Evolutionary conservation across 2,329 filamentous ascomycete genomes (phyloP), one percentile per base, ranked within the genome.

Genomic region (Aspergillus terreus): DNA sequence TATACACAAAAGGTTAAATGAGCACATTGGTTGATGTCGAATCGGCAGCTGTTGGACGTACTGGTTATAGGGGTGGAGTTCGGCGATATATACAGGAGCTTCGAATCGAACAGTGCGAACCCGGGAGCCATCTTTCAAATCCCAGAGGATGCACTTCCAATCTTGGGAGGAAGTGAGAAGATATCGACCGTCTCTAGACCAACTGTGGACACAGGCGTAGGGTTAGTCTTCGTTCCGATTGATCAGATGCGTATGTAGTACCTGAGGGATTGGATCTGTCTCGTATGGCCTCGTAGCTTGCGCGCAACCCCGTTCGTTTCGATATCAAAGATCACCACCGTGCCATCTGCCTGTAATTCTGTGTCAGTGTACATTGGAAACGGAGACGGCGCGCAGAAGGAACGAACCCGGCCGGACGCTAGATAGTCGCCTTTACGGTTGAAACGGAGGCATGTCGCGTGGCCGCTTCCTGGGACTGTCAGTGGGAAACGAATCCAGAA

Each of bases 91-190:
- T 32, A 96, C 89, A 0, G 92, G 91, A 3, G 92, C 90, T 59
- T 92, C 86, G 65, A 99, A 96, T 59, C 91, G 88, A 62, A 96
- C 87, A 60, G 90, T 92, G 58, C 92, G 86, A 63, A 92, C 77
- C 53, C 88, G 78, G 58, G 79, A 79, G 66, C 85, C 82, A 70
- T 87, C 80, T 65, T 87, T 81, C 52, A 99, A 77, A 71, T 99
- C 94, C 94, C 94, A 99, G 0, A 99, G 79, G 46, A 96, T 91
- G 57, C 88, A 92, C 72, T 95, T 95, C 89, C 92, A 97, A 65
- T 96, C 94, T 69, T 96, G 90, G 42, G 91, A 95, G 10, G 91
- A 89, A 52, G 90, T 96, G 51, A 99, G 82, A 47, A 99, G 79
- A 71, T 96, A 97, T 59, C 90, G 83, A 23, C 94, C 92, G 73